Percentiles rank a stretch among this genome's conserved stretches.
phyloP scores from a whole-genome alignment of 1,284 basidiomycete genomes.

The Flammula alnicola region DNA sequence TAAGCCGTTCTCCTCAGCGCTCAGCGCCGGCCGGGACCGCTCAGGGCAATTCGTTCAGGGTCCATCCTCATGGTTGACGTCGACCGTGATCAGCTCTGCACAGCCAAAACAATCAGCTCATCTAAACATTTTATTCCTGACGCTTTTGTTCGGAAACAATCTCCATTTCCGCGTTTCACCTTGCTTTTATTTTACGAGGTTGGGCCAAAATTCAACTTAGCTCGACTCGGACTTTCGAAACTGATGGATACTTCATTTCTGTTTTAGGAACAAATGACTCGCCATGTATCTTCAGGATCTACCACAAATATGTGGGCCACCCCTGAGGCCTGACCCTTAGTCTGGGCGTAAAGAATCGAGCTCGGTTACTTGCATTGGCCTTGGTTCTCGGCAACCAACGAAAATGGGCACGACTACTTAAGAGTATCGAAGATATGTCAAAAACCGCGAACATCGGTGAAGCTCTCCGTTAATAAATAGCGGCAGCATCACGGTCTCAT shows the following conservation, averaged over 20 bases:
- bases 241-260: slow-evolving; percentile 4
- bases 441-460: slow-evolving; percentile 13
- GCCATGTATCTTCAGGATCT: too few relatives aligned
- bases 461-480: slow-evolving; percentile 2
- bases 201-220: not conserved
- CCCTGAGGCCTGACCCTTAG: too few relatives aligned
- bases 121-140: too few relatives aligned
- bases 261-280: slow-evolving; percentile 6
- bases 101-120: slow-evolving; percentile 16
- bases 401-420: slow-evolving; percentile 2
- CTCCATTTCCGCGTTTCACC: slow-evolving; percentile 6
- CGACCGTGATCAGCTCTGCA: slow-evolving; percentile 7
- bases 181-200: not conserved
- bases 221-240: not conserved
- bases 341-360: not conserved
- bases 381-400: slow-evolving; percentile 11
- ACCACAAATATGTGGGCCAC: too few relatives aligned
- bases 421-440: not conserved
- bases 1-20: slow-evolving; percentile 10
- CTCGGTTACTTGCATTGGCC: slow-evolving; percentile 11
- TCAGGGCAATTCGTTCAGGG: slow-evolving; percentile 19
- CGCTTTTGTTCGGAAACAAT: slow-evolving; percentile 8
- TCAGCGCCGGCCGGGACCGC: slow-evolving; percentile 23
- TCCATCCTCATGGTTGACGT: slow-evolving; percentile 12
- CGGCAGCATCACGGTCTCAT: too few relatives aligned